Evolutionary conservation across 1,284 basidiomycete genomes (phyloP), one percentile per base, ranked within the genome.

Genomic region (Porodaedalea pini): DNA sequence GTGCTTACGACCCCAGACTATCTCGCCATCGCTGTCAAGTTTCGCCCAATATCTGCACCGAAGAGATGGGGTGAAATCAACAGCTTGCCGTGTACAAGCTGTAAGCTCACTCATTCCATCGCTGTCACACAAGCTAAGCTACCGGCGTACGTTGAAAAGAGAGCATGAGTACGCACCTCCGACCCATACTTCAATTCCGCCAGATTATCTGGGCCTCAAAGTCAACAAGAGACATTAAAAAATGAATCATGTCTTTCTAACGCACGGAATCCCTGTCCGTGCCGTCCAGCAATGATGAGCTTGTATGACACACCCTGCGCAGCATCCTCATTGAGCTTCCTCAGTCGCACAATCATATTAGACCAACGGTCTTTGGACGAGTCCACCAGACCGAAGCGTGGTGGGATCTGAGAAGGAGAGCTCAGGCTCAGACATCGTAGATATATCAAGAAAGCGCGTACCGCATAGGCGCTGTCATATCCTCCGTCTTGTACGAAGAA

Each of bases 1-100:
- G 37, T 17, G 80, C 85, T 66, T 66, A 85, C 86, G 90, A 32
- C 90, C 91, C 91, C 92, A 94, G 0, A 74, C 76, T 8, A 92
- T 73, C 54, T 87, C 79, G 10, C 76, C 87, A 64, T 95, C 88
- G 0, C 83, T 83, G 47, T 86, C 73, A 19, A 87, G 67, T 64
- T 80, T 83, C 0, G 89, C 80, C 85, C 85, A 94, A 63, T 88
- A 70, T 11, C 85, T 67, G 36, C 19, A 57, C 13, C 15, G 51
- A 84, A 59, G 32, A 45, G 29, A 36, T 8, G n/a, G 52, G 2
- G 43, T 37, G n/a, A 41, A 34, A 11, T 19, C 31, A 10, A 40
- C 39, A 32, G 44, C 44, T 2, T 48, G 50, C 3, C 48, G 25
- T 25, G 39, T 13, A 37, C 31, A 29, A 53, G 0, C 23, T 13